Evolutionary conservation across 106 monocot genomes (phyloP).

Genomic region (Acanthochlamys bracteata): DNA sequence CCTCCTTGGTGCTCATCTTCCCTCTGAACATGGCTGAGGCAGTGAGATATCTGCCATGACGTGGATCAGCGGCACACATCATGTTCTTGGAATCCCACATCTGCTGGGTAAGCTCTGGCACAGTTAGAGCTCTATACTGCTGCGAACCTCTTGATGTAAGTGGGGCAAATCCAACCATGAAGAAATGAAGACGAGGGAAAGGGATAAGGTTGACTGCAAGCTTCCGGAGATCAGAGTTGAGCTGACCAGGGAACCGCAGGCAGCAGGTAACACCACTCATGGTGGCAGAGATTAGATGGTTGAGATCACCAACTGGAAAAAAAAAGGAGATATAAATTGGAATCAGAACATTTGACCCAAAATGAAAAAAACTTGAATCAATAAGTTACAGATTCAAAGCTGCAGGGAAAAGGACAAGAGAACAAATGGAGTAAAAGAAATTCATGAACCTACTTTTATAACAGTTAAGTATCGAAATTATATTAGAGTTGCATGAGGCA

Average conservation of each 20-base stretch:
- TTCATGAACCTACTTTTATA: no score
- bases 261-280: constrained; percentile 16
- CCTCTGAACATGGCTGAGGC: constrained; percentile 83
- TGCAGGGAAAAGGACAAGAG: no score
- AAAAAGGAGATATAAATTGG: not conserved
- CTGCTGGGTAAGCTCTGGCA: constrained; percentile 78
- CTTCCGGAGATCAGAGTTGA: constrained; percentile 13
- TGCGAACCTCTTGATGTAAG: constrained; percentile 57
- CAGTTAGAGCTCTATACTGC: constrained; percentile 67
- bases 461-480: no score
- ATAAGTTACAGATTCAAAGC: no score
- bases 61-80: constrained; percentile 77
- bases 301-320: constrained; percentile 15
- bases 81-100: constrained; percentile 89
- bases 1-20: constrained; percentile 74
- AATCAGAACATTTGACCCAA: not conserved
- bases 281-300: constrained; percentile 13
- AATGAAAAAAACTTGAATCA: no score
- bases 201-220: constrained; percentile 62
- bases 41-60: constrained; percentile 67
- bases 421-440: no score
- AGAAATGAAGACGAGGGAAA: constrained; percentile 66
- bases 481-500: no score
- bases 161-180: constrained; percentile 61
- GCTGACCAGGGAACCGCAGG: constrained; percentile 15